These are phyloP conservation scores for Acanthochlamys bracteata DNA, from an alignment of 106 monocot genomes.

Conservation along the genomic window DNA sequence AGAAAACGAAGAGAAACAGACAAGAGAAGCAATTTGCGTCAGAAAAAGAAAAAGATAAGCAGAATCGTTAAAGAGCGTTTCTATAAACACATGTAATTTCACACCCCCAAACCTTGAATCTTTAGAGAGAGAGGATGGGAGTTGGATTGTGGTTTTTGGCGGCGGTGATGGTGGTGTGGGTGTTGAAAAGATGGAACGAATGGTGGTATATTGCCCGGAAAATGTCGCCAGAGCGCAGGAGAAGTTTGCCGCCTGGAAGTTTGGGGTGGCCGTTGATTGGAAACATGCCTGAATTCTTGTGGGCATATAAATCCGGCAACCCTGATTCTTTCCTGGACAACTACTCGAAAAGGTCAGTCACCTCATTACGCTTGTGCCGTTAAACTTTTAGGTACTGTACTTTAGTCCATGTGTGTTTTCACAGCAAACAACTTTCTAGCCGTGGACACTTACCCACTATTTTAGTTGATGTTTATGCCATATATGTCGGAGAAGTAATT, in stretches of 20 bases:
- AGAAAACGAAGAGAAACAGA: no score
- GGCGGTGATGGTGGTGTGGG: not conserved
- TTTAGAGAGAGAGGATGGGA: conserved; percentile 5
- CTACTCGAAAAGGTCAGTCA: conserved; percentile 23
- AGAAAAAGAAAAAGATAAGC: no score
- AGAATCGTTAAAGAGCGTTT: no score
- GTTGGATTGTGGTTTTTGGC: conserved; percentile 1
- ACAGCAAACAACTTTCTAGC: no score
- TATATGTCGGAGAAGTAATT: no score
- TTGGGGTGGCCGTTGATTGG: conserved; percentile 48
- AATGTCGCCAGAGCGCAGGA: conserved; percentile 13
- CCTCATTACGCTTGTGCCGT: not conserved
- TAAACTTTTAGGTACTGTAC: not conserved
- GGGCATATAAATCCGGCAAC: conserved; percentile 39
- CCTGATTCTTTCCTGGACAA: conserved; percentile 43
- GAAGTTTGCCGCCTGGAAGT: conserved; percentile 39
- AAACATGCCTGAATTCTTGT: conserved; percentile 45
- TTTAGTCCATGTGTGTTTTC: not conserved
- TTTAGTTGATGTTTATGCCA: no score
- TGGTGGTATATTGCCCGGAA: conserved; percentile 28
- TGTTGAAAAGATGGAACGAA: conserved; percentile 9
- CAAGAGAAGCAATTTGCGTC: no score
- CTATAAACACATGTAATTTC: no score
- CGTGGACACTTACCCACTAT: no score
- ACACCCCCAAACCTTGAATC: no score